Conservation (phyloP, 257 asterid species). For the Petrea volubilis region DNA sequence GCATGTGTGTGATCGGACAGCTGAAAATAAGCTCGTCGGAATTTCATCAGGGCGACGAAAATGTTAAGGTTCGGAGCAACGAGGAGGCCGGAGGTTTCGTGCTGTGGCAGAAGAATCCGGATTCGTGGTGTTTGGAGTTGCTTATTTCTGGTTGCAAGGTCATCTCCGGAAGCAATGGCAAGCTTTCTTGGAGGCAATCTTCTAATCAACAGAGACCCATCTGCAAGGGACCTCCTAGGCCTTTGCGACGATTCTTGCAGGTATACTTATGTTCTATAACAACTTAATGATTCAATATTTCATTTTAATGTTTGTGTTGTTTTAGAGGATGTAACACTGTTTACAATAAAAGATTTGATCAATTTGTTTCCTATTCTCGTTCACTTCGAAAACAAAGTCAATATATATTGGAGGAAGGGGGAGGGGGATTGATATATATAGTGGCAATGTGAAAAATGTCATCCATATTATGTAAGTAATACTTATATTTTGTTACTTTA, state of each 20-base stretch:
- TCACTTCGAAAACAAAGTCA: too few relatives aligned
- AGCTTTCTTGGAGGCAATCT: conserved; percentile 77
- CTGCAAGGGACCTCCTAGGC: conserved; percentile 72
- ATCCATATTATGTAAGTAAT: too few relatives aligned
- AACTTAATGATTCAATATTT: too few relatives aligned
- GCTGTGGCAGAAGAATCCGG: conserved; percentile 91
- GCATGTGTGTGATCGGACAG: conserved; percentile 89
- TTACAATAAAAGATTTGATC: too few relatives aligned
- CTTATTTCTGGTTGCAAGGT: conserved; percentile 83
- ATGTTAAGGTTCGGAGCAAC: conserved; percentile 60
- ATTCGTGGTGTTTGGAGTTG: conserved; percentile 75
- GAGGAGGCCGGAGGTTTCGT: conserved; percentile 87
- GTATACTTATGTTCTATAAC: conserved; percentile 28
- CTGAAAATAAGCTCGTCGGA: conserved; percentile 75
- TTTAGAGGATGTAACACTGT: too few relatives aligned
- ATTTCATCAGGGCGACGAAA: conserved; percentile 82
- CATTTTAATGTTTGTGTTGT: too few relatives aligned
- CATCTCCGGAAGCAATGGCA: conserved; percentile 87
- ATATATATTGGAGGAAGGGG: too few relatives aligned
- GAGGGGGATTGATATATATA: too few relatives aligned
- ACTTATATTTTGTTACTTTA: too few relatives aligned
- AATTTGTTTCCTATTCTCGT: too few relatives aligned
- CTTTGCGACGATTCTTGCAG: conserved; percentile 78
- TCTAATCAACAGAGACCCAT: conserved; percentile 87
- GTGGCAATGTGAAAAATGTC: too few relatives aligned